These are phyloP conservation scores for Picea mariana DNA, from an alignment of 83 land plant species.

Conservation along the genomic window DNA sequence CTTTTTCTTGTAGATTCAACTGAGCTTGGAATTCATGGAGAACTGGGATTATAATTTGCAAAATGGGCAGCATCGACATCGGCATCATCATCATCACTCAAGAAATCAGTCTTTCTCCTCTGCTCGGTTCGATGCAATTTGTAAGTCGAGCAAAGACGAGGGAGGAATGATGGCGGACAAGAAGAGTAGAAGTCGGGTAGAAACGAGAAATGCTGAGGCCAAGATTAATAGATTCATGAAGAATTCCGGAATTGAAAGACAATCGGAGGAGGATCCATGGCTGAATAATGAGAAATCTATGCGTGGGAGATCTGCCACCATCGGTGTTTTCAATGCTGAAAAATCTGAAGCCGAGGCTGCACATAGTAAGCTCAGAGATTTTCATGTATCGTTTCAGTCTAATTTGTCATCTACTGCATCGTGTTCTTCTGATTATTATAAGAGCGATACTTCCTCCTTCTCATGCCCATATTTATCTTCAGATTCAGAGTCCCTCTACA, in stretches of 20 bases:
- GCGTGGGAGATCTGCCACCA: not conserved
- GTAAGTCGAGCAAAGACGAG: slow-evolving; percentile 46
- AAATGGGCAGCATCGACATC: no score
- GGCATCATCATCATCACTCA: no score
- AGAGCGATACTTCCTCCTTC: not conserved
- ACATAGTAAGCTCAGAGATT: not conserved
- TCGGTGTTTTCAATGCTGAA: not conserved
- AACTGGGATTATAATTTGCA: no score
- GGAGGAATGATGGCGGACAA: not conserved
- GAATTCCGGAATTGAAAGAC: not conserved
- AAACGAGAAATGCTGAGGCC: no score
- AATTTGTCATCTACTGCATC: not conserved
- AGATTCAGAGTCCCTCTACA: slow-evolving; percentile 13
- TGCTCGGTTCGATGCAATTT: slow-evolving; percentile 64
- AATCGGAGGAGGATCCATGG: not conserved
- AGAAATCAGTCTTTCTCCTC: slow-evolving; percentile 51
- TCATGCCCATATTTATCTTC: slow-evolving; percentile 13
- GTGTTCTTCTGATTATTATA: slow-evolving; percentile 7
- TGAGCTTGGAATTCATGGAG: no score
- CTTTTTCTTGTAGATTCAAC: no score
- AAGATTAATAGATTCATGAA: not conserved
- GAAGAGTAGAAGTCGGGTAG: no score
- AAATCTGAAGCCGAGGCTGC: not conserved
- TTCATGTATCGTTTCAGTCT: not conserved
- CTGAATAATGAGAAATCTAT: not conserved